These are phyloP conservation scores for Clarireedia homoeocarpa DNA, from an alignment of 2,329 filamentous ascomycete genomes.

Conservation along the genomic window DNA sequence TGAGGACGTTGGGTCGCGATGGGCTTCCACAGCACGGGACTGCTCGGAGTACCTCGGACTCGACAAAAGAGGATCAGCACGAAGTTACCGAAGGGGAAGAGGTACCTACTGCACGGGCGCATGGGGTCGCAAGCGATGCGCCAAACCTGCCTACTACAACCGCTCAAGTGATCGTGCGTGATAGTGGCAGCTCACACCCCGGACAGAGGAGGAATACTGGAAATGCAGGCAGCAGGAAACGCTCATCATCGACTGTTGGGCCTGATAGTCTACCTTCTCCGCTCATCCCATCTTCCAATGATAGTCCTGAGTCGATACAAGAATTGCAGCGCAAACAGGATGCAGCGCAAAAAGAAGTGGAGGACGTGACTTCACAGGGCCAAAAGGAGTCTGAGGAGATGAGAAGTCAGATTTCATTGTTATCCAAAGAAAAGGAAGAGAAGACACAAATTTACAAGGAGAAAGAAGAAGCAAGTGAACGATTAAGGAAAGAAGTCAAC, in stretches of 20 bases:
- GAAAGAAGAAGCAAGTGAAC: conserved; percentile 83
- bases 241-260: conserved; percentile 59
- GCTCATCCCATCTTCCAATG: conserved; percentile 37
- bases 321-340: conserved; percentile 79
- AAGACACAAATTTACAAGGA: conserved; percentile 73
- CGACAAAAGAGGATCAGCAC: conserved; percentile 44
- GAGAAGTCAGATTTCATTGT: conserved; percentile 53
- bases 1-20: conserved; percentile 66
- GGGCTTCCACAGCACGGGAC: conserved; percentile 53
- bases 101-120: conserved; percentile 33
- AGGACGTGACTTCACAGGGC: conserved; percentile 65
- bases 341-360: conserved; percentile 71
- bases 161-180: conserved; percentile 54
- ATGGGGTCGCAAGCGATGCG: conserved; percentile 53
- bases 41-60: conserved; percentile 48
- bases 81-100: conserved; percentile 38
- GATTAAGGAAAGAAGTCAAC: conserved; percentile 73
- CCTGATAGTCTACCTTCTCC: conserved; percentile 22
- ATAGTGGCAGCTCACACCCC: conserved; percentile 49
- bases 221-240: conserved; percentile 65
- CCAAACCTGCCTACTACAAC: conserved; percentile 50
- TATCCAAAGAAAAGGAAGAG: conserved; percentile 71
- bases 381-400: conserved; percentile 66
- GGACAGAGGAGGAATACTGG: conserved; percentile 56
- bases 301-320: conserved; percentile 60